phyloP scores from a whole-genome alignment of 1,284 basidiomycete genomes.

The Phlebopus sp. region DNA sequence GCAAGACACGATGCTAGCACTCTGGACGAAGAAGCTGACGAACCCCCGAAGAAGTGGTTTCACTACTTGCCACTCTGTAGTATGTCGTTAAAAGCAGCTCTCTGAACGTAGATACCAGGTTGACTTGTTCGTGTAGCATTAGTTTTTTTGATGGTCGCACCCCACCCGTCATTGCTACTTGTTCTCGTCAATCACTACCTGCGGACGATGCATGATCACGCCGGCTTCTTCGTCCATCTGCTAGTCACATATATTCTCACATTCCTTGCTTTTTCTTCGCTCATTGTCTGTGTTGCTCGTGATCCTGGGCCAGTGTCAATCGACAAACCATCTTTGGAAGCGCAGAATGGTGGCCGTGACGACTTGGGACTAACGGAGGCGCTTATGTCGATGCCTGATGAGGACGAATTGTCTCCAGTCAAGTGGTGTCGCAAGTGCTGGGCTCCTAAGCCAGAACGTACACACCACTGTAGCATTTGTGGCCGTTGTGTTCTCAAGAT shows the following conservation, averaged over 20 bases:
- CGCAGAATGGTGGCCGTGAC: constrained; percentile 34
- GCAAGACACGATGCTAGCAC: constrained; percentile 9
- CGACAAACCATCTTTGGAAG: constrained; percentile 31
- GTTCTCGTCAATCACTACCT: constrained; percentile 67
- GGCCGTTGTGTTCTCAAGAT: constrained; percentile 82
- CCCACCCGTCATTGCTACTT: constrained; percentile 69
- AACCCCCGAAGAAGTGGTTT: constrained; percentile 48
- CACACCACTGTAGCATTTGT: constrained; percentile 81
- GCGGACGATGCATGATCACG: constrained; percentile 45
- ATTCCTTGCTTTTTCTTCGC: constrained; percentile 65
- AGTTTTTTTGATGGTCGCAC: constrained; percentile 58
- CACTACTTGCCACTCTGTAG: constrained; percentile 55
- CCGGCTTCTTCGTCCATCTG: constrained; percentile 52
- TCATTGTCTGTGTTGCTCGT: constrained; percentile 66
- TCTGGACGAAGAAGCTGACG: constrained; percentile 29
- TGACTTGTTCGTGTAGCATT: constrained; percentile 41
- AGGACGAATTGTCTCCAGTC: constrained; percentile 50
- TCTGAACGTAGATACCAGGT: background rate
- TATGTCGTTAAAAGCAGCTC: constrained; percentile 29
- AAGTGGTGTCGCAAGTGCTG: constrained; percentile 78
- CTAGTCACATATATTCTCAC: constrained; percentile 57
- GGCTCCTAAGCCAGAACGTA: constrained; percentile 77
- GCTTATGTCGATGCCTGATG: constrained; percentile 46
- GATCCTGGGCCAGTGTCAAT: constrained; percentile 67
- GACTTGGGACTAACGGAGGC: constrained; percentile 60